phyloP scores from a whole-genome alignment of 1,284 basidiomycete species.

The Phlebopus sp. region DNA sequence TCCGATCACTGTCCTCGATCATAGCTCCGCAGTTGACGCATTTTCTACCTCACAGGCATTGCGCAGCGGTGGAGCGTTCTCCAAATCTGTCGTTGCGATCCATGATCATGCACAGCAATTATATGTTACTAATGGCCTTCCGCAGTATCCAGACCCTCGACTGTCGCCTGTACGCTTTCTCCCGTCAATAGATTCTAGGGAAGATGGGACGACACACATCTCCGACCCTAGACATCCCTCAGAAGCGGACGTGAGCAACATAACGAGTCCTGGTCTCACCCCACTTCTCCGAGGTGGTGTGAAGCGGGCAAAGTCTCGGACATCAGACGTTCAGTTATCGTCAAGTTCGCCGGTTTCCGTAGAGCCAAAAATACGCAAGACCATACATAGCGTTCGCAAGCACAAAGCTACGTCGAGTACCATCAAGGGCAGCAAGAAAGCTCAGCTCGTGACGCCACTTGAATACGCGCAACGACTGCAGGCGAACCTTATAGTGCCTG shows the following conservation, averaged over 20 bases:
- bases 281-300: constrained; percentile 1
- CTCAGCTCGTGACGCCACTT: constrained; percentile 32
- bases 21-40: background rate
- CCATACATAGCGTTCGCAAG: constrained; percentile 9
- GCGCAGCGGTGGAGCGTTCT: background rate
- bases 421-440: constrained; percentile 16
- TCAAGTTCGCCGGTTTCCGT: background rate
- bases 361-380: constrained; percentile 11
- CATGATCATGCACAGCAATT: constrained; percentile 11
- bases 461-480: constrained; percentile 40
- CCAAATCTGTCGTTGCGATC: constrained; percentile 7
- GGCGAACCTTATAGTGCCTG: constrained; percentile 20
- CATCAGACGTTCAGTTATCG: background rate
- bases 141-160: background rate
- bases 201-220: background rate
- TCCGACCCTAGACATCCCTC: constrained; percentile 10
- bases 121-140: background rate
- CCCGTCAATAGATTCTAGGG: background rate
- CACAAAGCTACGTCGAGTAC: constrained; percentile 19
- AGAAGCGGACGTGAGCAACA: constrained; percentile 10
- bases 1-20: constrained; percentile 1
- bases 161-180: background rate
- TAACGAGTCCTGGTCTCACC: constrained; percentile 22
- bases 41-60: constrained; percentile 2
- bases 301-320: background rate